phyloP scores from a whole-genome alignment of 163 green algal species.

The Scenedesmus sp. region DNA sequence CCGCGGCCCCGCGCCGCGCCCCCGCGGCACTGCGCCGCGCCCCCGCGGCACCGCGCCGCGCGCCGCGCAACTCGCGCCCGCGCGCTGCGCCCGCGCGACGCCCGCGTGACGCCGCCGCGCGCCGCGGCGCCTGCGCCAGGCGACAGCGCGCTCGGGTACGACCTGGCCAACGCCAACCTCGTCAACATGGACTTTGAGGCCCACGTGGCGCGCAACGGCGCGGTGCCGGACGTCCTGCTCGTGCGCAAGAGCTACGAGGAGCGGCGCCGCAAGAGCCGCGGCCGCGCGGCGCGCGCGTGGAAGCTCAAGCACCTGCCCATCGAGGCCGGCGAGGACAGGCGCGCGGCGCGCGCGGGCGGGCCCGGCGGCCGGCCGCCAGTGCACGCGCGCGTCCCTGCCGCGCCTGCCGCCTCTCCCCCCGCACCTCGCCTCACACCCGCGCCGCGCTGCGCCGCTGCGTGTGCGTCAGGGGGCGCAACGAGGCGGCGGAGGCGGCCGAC shows the following conservation, averaged over 20 bases:
- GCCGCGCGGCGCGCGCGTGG: constrained; percentile 68
- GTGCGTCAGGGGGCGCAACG: constrained; percentile 44
- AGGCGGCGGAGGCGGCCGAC: constrained; percentile 65
- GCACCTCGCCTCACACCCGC: not conserved
- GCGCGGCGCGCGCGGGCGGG: not conserved
- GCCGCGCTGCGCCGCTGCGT: not conserved
- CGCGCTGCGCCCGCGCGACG: too few species aligned
- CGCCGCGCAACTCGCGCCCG: too few species aligned
- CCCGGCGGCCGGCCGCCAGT: too few species aligned
- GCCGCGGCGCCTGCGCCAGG: too few species aligned
- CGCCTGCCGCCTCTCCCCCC: too few species aligned
- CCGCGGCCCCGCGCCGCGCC: not conserved
- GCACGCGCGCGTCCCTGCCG: too few species aligned
- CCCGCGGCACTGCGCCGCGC: too few species aligned
- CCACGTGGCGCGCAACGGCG: constrained; percentile 69
- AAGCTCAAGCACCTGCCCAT: constrained; percentile 87
- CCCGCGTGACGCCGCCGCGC: too few species aligned
- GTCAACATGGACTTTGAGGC: constrained; percentile 80
- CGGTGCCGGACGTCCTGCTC: constrained; percentile 83
- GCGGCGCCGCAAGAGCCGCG: constrained; percentile 58
- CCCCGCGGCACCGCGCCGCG: too few species aligned
- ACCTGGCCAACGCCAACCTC: constrained; percentile 82
- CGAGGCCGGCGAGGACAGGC: constrained; percentile 65
- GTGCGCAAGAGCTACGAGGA: constrained; percentile 94
- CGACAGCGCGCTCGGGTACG: constrained; percentile 93